phyloP scores from a whole-genome alignment of 768 basidiomycete species.

The Russula foetens region DNA sequence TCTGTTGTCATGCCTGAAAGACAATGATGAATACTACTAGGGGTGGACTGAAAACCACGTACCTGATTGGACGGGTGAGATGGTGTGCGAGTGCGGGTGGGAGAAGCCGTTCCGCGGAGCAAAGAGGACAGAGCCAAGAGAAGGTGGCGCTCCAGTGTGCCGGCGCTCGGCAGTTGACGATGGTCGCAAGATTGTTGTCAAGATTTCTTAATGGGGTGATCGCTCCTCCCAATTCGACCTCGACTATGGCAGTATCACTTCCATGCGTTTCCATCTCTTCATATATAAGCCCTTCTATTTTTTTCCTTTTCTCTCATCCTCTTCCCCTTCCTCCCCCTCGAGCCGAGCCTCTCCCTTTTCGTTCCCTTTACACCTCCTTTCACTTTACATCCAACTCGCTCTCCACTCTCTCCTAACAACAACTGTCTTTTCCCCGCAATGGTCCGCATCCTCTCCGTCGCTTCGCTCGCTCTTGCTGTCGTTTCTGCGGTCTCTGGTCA shows the following conservation, averaged over 20 bases:
- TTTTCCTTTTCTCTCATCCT: neutral
- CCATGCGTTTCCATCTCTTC: neutral
- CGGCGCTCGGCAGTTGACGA: neutral
- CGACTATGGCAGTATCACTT: no score
- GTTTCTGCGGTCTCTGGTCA: constrained; percentile 23
- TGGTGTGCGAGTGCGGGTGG: neutral
- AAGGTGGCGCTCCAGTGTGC: no score
- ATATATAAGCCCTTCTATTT: neutral
- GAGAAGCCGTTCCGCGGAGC: no score
- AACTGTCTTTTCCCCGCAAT: constrained; percentile 19
- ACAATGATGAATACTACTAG: constrained; percentile 5
- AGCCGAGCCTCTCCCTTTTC: neutral
- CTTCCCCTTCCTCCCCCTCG: neutral
- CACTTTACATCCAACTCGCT: constrained; percentile 1
- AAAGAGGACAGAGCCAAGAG: no score
- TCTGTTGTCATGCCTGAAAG: constrained; percentile 44
- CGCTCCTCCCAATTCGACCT: no score
- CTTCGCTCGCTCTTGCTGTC: constrained; percentile 36
- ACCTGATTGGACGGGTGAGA: constrained; percentile 13
- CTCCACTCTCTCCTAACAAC: constrained; percentile 23
- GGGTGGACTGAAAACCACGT: constrained; percentile 12
- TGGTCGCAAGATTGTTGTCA: neutral
- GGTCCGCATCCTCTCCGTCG: constrained; percentile 29
- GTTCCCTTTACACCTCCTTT: constrained; percentile 13
- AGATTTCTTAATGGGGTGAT: no score